Evolutionary conservation across 164 flowering plant genomes (phyloP), one percentile per base, ranked within the genome.

Genomic region (Malania oleifera): DNA sequence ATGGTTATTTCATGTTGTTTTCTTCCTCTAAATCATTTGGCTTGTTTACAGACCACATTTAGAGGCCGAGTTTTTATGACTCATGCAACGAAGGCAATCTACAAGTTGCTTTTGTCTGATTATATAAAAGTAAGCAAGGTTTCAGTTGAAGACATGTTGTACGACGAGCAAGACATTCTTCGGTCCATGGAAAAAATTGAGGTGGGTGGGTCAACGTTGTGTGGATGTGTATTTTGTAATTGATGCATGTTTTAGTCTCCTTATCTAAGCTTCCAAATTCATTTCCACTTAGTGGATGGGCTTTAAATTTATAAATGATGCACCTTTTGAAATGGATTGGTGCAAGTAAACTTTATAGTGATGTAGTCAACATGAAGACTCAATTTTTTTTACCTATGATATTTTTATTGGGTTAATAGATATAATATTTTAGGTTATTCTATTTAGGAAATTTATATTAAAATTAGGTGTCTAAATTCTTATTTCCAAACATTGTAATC

Each of bases 101-200:
- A 93, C 84, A 87, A 72, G 80, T 62, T 85, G 69, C 84, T 85
- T 61, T 67, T 85, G 63, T 68, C 84, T 1, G 91, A 85, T 68
- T 85, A 72, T 76, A 81, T 85, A 5, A 85, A 81, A 85, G 87
- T 85, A 49, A 82, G 87, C 86, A 85, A 82, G 57, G 92, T 87
- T 40, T 93, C 97, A 25, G 96, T 86, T 67, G 99, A 93, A 71
- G 99, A 93, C 67, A 80, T 82, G 91, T 58, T 85, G 64, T 85
- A 60, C 57, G 77, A 80, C 67, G 91, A 85, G 51, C 85, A 88
- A 69, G 99, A 90, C 66, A 86, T 93, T 22, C 75, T 77, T 34
- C 85, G 82, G 9, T 90, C 99, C 64, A 93, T 93, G 99, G 96
- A 90, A 39, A 93, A 80, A 76, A 90, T 93, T 58, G 97, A 90